Evolutionary conservation across 2,329 filamentous ascomycete genomes (phyloP).

Genomic region (Colletotrichum sp.): DNA sequence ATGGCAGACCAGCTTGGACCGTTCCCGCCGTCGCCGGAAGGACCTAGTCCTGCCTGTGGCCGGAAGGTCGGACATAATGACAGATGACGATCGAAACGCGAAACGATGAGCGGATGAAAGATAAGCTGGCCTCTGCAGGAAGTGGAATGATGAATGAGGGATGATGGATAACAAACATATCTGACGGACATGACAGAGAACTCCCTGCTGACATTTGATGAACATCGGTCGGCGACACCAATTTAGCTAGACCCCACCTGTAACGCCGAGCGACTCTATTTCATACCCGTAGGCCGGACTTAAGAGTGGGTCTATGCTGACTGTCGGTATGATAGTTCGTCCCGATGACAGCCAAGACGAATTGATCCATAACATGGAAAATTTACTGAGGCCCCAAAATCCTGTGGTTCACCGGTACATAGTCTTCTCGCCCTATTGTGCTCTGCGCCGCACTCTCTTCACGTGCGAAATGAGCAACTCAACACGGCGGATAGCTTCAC

Average conservation of each 20-base stretch:
- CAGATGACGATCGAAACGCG: not conserved
- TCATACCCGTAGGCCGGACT: not conserved
- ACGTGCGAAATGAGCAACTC: not conserved
- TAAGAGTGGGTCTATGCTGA: not conserved
- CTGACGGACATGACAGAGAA: not conserved
- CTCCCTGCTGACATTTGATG: not conserved
- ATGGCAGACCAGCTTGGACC: not conserved
- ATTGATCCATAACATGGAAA: not conserved
- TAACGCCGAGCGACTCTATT: not conserved
- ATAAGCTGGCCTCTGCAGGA: not conserved
- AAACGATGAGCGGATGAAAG: not conserved
- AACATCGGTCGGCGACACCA: not conserved
- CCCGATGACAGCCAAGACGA: not conserved
- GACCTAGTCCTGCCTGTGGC: not conserved
- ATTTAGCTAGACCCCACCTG: not conserved
- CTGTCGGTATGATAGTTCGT: not conserved
- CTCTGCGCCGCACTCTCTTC: not conserved
- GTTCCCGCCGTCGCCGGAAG: not conserved
- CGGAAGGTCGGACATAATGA: not conserved
- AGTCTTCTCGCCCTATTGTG: fast-evolving
- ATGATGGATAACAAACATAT: not conserved
- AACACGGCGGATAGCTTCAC: not conserved
- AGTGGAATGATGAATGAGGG: not conserved
- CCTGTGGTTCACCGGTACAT: not conserved
- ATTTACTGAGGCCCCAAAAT: not conserved